Conservation (phyloP, 768 basidiomycete genomes). For the Collybia mongolica region DNA sequence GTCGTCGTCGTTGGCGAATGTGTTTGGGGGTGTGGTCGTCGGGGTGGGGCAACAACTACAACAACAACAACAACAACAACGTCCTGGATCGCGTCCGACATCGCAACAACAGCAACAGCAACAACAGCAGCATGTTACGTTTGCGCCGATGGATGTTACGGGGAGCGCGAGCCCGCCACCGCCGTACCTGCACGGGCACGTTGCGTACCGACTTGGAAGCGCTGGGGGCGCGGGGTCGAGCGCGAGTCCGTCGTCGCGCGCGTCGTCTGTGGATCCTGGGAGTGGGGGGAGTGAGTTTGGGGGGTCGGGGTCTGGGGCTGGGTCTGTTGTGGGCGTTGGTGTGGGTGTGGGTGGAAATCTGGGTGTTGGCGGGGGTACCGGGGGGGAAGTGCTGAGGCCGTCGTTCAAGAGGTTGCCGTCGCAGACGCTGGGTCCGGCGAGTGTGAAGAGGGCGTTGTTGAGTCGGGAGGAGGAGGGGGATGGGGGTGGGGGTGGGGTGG, state of each 20-base stretch:
- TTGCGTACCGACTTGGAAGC: too few species aligned
- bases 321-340: slow-evolving; percentile 32
- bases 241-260: not conserved
- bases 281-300: not conserved
- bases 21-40: slow-evolving; percentile 27
- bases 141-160: slow-evolving; percentile 3
- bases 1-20: slow-evolving; percentile 37
- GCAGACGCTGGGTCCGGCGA: slow-evolving; percentile 64
- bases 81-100: too few species aligned
- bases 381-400: slow-evolving; percentile 40
- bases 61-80: not conserved
- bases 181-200: too few species aligned
- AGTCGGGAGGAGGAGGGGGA: slow-evolving; percentile 29
- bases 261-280: not conserved
- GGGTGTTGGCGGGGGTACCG: slow-evolving; percentile 14
- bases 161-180: not conserved
- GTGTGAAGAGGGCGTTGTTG: slow-evolving; percentile 52
- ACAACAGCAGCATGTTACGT: not conserved
- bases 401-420: slow-evolving; percentile 74
- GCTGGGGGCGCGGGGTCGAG: too few species aligned
- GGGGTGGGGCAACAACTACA: not conserved
- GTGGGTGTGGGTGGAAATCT: too few species aligned
- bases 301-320: slow-evolving; percentile 19
- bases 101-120: slow-evolving; percentile 4
- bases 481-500: slow-evolving; percentile 20